Conservation (phyloP, 768 basidiomycete species). For the Trametes maxima region DNA sequence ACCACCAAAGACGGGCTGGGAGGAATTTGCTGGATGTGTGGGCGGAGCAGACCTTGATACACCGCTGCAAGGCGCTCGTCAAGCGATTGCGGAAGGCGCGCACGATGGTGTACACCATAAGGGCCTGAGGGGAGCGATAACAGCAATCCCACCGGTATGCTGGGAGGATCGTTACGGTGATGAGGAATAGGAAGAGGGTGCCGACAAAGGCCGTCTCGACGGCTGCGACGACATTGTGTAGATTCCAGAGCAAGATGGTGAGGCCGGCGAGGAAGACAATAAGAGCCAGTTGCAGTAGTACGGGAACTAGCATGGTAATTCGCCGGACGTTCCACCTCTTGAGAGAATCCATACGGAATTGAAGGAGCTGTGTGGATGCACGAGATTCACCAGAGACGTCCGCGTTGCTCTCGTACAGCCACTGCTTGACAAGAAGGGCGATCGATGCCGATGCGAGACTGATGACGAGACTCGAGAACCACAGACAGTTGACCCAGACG, state of each 20-base stretch:
- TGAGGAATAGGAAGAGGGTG: constrained; percentile 11
- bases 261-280: constrained; percentile 27
- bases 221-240: constrained; percentile 21
- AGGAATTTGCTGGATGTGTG: not conserved
- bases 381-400: constrained; percentile 25
- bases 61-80: not conserved
- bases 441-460: constrained; percentile 30
- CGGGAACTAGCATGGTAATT: constrained; percentile 24
- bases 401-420: constrained; percentile 27
- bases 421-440: constrained; percentile 32
- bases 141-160: constrained; percentile 15
- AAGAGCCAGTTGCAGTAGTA: constrained; percentile 25
- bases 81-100: not conserved
- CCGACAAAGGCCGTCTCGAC: constrained; percentile 5
- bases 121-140: constrained; percentile 23
- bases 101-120: constrained; percentile 1
- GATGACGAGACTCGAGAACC: constrained; percentile 30
- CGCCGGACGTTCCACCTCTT: constrained; percentile 24
- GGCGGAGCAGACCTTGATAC: not conserved
- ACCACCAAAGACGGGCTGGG: not conserved
- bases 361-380: constrained; percentile 25
- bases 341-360: constrained; percentile 29
- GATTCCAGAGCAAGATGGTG: constrained; percentile 26
- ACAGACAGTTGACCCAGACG: constrained; percentile 27
- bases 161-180: constrained; percentile 6